phyloP scores from a whole-genome alignment of 208 protist genomes.

The Crithidia fasciculata region DNA sequence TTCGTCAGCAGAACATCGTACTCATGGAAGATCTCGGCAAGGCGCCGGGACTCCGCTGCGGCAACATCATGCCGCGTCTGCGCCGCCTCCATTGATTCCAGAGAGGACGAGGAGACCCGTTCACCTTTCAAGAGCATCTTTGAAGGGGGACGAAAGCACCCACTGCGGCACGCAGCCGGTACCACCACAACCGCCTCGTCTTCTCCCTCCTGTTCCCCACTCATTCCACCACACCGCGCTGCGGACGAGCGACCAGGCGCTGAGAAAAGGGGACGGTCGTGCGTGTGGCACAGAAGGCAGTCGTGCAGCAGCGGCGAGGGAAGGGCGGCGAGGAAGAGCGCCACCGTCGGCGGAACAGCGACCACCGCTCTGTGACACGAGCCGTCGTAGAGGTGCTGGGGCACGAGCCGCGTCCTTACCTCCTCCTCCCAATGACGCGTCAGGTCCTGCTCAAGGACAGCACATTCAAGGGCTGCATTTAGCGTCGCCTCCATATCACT shows the following conservation, averaged over 20 bases:
- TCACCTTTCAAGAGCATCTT: too few species aligned
- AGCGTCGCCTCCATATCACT: neutral
- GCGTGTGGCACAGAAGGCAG: constrained; percentile 45
- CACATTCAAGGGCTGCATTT: neutral
- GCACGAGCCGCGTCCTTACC: constrained; percentile 3
- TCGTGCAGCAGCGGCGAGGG: constrained; percentile 29
- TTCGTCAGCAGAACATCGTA: constrained; percentile 38
- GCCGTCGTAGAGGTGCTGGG: constrained; percentile 24
- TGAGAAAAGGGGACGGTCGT: constrained; percentile 37
- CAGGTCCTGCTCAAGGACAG: constrained; percentile 12
- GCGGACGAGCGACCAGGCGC: neutral
- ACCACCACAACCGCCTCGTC: neutral
- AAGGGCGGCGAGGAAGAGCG: constrained; percentile 32
- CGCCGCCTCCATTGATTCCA: neutral
- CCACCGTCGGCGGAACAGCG: constrained; percentile 50
- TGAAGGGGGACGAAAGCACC: neutral
- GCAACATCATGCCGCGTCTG: constrained; percentile 14
- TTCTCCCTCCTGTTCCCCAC: neutral
- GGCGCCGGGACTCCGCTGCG: constrained; percentile 9
- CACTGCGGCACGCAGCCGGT: neutral
- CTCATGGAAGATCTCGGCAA: constrained; percentile 24
- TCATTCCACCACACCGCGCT: neutral
- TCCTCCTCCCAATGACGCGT: neutral
- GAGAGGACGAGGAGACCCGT: neutral
- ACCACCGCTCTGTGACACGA: constrained; percentile 39